These are phyloP conservation scores for Aspergillus saccharolyticus DNA, from an alignment of 495 filamentous ascomycete genomes.

Conservation along the genomic window DNA sequence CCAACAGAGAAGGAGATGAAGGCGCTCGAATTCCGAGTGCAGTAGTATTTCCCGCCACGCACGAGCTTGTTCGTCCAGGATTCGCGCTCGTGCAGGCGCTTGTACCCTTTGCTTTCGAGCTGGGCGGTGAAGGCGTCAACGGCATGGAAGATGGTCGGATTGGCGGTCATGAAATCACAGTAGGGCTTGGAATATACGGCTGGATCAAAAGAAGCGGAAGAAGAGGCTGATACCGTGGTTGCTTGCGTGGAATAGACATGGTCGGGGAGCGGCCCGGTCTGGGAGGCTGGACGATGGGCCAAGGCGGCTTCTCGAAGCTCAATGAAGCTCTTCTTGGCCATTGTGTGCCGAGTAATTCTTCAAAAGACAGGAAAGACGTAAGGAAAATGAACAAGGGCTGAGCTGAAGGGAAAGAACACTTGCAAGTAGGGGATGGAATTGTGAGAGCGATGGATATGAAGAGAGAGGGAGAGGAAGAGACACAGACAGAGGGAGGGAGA, in stretches of 20 bases:
- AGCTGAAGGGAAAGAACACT: not conserved
- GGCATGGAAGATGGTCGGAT: constrained; percentile 90
- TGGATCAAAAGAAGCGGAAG: constrained; percentile 26
- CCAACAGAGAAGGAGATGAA: constrained; percentile 86
- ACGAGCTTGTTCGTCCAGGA: constrained; percentile 71
- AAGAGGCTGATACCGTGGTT: constrained; percentile 12
- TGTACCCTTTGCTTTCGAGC: constrained; percentile 66
- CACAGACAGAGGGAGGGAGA: constrained; percentile 7
- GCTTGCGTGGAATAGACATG: constrained; percentile 4
- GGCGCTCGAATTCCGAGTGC: constrained; percentile 78
- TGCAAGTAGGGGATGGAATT: not conserved
- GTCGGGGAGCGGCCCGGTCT: constrained; percentile 16
- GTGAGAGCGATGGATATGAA: not conserved
- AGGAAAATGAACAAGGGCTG: not conserved
- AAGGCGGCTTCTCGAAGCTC: constrained; percentile 17
- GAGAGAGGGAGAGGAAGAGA: constrained; percentile 2
- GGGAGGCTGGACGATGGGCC: constrained; percentile 18
- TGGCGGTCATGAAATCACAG: constrained; percentile 78
- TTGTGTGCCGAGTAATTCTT: too few species aligned
- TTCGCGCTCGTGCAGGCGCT: constrained; percentile 71
- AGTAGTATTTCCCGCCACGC: constrained; percentile 82
- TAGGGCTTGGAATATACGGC: constrained; percentile 78
- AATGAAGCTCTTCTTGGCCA: constrained; percentile 20
- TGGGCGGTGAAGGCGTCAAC: constrained; percentile 69
- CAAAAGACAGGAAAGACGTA: too few species aligned